Evolutionary conservation across 768 basidiomycete genomes (phyloP).

Genomic region (Dendrothele bispora): DNA sequence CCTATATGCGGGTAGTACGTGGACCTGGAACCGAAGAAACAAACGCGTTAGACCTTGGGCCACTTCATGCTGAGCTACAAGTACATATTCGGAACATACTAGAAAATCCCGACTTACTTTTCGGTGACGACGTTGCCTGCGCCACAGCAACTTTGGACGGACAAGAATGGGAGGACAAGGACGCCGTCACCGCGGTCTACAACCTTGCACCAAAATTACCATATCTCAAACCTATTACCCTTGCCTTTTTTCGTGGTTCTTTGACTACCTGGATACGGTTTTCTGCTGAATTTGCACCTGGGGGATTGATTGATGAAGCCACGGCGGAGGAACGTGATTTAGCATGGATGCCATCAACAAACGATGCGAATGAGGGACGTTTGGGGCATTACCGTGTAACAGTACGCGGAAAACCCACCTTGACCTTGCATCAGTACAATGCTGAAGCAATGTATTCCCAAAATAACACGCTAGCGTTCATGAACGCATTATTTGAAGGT

Average conservation of each 20-base stretch:
- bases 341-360: conserved; percentile 10
- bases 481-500: no score
- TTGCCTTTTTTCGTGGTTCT: no score
- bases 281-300: conserved; percentile 9
- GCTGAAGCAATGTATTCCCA: no score
- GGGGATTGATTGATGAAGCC: not conserved
- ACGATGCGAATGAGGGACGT: no score
- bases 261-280: conserved; percentile 10
- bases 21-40: conserved; percentile 8
- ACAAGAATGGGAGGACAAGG: conserved; percentile 5
- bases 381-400: no score
- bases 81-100: conserved; percentile 6
- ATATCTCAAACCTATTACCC: not conserved
- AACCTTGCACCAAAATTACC: conserved; percentile 6
- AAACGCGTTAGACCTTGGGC: conserved; percentile 28
- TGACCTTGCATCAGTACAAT: no score
- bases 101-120: conserved; percentile 7
- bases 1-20: conserved; percentile 26
- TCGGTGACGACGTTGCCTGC: not conserved
- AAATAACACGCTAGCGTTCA: no score
- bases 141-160: conserved; percentile 9
- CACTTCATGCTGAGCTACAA: conserved; percentile 5
- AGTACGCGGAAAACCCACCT: no score
- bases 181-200: conserved; percentile 10
- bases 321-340: not conserved